Percentiles rank a stretch among this genome's conserved stretches.
Evolutionary conservation across 768 basidiomycete species (phyloP).

Genomic region (Amanita polypyramis): DNA sequence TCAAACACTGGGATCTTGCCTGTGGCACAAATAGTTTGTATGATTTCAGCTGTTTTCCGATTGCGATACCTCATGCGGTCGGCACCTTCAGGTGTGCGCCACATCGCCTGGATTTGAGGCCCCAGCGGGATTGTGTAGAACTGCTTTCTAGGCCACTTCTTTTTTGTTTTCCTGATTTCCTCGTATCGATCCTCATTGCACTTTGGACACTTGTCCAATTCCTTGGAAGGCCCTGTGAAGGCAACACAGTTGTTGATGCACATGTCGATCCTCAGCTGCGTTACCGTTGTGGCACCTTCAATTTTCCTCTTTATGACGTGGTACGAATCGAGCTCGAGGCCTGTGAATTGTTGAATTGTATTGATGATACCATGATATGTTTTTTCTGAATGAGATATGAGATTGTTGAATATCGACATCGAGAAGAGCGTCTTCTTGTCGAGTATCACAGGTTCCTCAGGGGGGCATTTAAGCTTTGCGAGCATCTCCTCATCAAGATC

Average conservation of each 20-base stretch:
- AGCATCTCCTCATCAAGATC: not conserved
- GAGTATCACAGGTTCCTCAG: not conserved
- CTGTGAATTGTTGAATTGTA: not conserved
- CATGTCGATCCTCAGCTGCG: not conserved
- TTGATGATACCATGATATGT: not conserved
- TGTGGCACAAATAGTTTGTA: not conserved
- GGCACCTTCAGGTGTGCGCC: constrained; percentile 1
- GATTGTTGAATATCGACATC: not conserved
- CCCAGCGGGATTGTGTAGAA: constrained; percentile 2
- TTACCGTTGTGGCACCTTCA: not conserved
- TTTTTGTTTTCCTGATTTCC: not conserved
- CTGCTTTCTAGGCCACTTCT: not conserved
- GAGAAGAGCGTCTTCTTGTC: not conserved
- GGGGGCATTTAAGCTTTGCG: not conserved
- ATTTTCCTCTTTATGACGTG: not conserved
- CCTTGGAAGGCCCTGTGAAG: not conserved
- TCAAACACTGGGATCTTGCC: constrained; percentile 3
- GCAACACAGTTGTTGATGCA: not conserved
- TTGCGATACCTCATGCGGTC: not conserved
- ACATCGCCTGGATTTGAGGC: not conserved
- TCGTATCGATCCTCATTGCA: not conserved
- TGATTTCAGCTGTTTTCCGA: not conserved
- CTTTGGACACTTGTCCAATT: not conserved
- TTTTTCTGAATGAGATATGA: not conserved
- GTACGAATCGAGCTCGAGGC: not conserved